phyloP scores from a whole-genome alignment of 106 monocot species.

The Dendrobium catenatum region DNA sequence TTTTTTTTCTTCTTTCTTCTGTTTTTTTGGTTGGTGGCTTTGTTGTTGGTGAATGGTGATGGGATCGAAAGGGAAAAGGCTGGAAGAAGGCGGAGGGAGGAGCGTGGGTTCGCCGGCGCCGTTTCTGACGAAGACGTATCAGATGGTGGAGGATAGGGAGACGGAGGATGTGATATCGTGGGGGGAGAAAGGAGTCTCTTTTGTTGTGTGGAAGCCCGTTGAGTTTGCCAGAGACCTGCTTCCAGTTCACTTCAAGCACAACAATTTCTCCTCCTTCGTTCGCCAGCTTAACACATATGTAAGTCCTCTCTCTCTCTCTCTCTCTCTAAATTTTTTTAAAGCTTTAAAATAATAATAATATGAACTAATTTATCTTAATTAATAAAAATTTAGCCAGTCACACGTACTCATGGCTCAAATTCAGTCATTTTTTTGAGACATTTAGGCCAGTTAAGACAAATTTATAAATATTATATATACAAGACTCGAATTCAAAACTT shows the following conservation, averaged over 20 bases:
- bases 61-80: neutral
- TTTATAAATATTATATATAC: too few species aligned
- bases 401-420: too few species aligned
- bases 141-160: conserved; percentile 64
- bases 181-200: conserved; percentile 47
- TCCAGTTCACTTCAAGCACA: conserved; percentile 83
- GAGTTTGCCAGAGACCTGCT: conserved; percentile 77
- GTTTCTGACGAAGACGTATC: conserved; percentile 71
- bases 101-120: conserved; percentile 42
- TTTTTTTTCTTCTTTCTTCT: too few species aligned
- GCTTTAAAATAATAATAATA: neutral
- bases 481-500: too few species aligned
- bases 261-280: conserved; percentile 83
- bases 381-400: neutral
- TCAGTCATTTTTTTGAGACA: too few species aligned
- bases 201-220: conserved; percentile 77
- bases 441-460: too few species aligned
- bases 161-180: conserved; percentile 80
- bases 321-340: neutral
- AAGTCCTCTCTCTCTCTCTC: neutral
- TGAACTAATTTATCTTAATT: neutral
- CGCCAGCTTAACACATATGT: conserved; percentile 95
- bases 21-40: neutral
- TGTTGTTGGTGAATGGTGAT: neutral
- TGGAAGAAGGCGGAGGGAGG: neutral